phyloP scores from a whole-genome alignment of 2,329 filamentous ascomycete species.

The Colletotrichum neosansevieriae region DNA sequence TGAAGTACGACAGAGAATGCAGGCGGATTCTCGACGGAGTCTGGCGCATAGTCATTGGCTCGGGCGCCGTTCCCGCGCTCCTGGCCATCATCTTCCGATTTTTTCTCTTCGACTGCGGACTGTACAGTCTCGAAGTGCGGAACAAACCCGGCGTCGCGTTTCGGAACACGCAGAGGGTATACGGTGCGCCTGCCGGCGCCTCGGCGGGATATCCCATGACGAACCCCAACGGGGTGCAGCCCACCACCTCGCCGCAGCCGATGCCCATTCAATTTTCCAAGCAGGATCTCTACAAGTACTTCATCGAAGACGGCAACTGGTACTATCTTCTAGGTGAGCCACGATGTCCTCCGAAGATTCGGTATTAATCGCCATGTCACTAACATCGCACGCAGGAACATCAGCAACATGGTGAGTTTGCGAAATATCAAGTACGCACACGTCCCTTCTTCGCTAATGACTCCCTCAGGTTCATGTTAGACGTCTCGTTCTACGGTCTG shows the following conservation, averaged over 20 bases:
- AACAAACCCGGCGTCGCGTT: slow-evolving; percentile 70
- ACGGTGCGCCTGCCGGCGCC: slow-evolving; percentile 56
- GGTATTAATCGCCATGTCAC: not conserved
- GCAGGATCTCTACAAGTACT: slow-evolving; percentile 62
- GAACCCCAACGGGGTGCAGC: slow-evolving; percentile 48
- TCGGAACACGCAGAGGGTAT: slow-evolving; percentile 70
- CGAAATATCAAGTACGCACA: slow-evolving; percentile 18
- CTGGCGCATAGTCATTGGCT: slow-evolving; percentile 76
- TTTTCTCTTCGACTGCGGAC: slow-evolving; percentile 74
- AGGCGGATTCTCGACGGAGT: slow-evolving; percentile 66
- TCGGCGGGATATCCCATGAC: slow-evolving; percentile 40
- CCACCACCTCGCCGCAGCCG: slow-evolving; percentile 50
- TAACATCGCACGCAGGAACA: slow-evolving; percentile 49
- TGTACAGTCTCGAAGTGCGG: slow-evolving; percentile 75
- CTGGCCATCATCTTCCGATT: slow-evolving; percentile 75
- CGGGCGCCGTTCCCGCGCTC: slow-evolving; percentile 72
- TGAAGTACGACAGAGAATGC: slow-evolving; percentile 58
- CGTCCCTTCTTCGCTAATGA: not conserved
- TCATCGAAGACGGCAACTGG: slow-evolving; percentile 62
- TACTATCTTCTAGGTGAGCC: slow-evolving; percentile 54
- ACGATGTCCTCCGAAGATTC: not conserved
- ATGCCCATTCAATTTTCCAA: slow-evolving; percentile 63
- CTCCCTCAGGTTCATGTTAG: slow-evolving; percentile 47
- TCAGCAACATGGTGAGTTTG: slow-evolving; percentile 63
- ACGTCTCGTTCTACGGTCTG: slow-evolving; percentile 68